Base-by-base conservation (phyloP, 2,329 filamentous ascomycete species). In the Talaromyces sp. region DNA sequence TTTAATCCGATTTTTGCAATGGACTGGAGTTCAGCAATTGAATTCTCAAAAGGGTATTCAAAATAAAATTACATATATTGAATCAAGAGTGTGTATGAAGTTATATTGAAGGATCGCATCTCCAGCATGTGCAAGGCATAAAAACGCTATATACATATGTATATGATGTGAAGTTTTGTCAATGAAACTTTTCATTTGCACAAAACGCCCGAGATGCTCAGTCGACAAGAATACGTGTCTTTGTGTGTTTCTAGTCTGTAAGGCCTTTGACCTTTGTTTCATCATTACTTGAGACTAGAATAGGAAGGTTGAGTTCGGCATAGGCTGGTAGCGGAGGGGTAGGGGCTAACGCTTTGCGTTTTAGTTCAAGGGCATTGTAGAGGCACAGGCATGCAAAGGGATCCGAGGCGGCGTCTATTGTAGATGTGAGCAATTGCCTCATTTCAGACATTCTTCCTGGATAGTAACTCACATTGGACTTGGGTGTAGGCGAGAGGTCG, bases 331-430 rank as follows among this genome's bases (percentile, higher is more conserved):
- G 79, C 3, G 89, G 88, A 5, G 92, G 92, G 2, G 77, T 81
- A 1, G 91, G 91, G 12, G 84, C 74, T 62, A 96, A 78, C 7
- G 79, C 77, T 65, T 84, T 79, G 17, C 92, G 82, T 67, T 88
- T 84, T 55, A 83, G 76, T 60, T 97, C 88, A 51, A 96, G 77
- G 0, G 83, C 81, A 62, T 90, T 80, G 68, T 85, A 96, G 1
- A 97, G 77, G 59, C 90, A 88, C 11, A 89, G 75, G 50, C 87
- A 85, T 61, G 89, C 91, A 70, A 96, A 97, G 0, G 91, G 88
- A 72, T 96, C 91, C 0, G 90, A 87, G 12, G 91, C 91, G 10
- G 90, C 86, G 73, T 92, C 87, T 90, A 21, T 19, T 14, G 21
- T 46, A 46, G 7, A 24, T 10, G 43, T 46, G 14, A 51, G 24